Percentiles rank a stretch among this genome's conserved stretches.
These are phyloP conservation scores for Umbelopsis sp. DNA, from an alignment of 192 early-diverging fungal genomes.

Conservation along the genomic window DNA sequence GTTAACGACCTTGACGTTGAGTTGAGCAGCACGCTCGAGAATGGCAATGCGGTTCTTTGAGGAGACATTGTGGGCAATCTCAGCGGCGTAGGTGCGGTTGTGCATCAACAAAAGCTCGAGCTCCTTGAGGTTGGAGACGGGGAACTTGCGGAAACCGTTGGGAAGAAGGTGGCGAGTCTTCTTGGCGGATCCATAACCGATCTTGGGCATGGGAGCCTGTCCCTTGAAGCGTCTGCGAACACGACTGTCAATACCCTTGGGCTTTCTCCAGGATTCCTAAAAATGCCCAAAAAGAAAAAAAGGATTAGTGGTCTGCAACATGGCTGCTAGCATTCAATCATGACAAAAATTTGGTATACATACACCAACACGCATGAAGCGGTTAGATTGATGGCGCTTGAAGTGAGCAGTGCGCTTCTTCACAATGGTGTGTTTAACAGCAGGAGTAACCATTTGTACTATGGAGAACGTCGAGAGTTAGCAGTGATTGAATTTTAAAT, in stretches of 20 bases:
- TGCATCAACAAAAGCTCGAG: slow-evolving; percentile 98
- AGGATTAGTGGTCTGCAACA: not conserved
- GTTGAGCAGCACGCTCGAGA: slow-evolving; percentile 92
- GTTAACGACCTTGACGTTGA: slow-evolving; percentile 97
- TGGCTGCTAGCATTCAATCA: not conserved
- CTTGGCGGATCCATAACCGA: slow-evolving; percentile 98
- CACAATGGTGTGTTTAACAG: slow-evolving; percentile 94
- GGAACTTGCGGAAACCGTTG: slow-evolving; percentile 99
- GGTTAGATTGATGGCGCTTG: slow-evolving; percentile 97
- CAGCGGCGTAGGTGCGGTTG: slow-evolving; percentile 98
- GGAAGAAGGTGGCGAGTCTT: slow-evolving; percentile 96
- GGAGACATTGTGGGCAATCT: slow-evolving; percentile 97
- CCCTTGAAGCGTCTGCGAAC: slow-evolving; percentile 99
- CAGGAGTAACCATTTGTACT: slow-evolving; percentile 89
- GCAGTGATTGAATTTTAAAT: not conserved
- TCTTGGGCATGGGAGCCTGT: slow-evolving; percentile 97
- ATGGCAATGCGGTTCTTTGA: slow-evolving; percentile 93
- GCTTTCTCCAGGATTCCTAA: slow-evolving; percentile 97
- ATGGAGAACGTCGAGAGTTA: no score
- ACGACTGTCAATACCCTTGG: slow-evolving; percentile 99
- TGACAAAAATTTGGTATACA: slow-evolving; percentile 22
- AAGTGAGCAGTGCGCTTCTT: slow-evolving; percentile 99
- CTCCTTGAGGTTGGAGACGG: slow-evolving; percentile 89
- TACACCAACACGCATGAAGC: slow-evolving; percentile 94
- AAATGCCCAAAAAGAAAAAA: slow-evolving; percentile 22